These are phyloP conservation scores for Lotus japonicus DNA, from an alignment of 306 rosid species.

Conservation along the genomic window DNA sequence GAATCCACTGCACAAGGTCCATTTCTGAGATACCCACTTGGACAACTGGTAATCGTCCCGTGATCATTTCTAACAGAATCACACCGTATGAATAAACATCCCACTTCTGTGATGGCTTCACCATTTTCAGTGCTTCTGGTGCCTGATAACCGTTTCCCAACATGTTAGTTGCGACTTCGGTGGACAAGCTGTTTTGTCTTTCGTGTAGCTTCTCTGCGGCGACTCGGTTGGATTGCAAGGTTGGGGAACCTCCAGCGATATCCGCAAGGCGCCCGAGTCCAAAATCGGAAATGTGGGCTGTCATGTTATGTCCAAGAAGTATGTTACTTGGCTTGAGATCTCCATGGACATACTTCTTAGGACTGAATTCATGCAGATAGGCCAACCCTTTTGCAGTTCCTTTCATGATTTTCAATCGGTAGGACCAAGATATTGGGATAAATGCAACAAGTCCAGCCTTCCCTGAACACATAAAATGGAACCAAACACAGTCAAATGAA, in stretches of 20 bases:
- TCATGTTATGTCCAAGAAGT: slow-evolving; percentile 78
- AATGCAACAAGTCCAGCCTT: slow-evolving; percentile 60
- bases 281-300: slow-evolving; percentile 74
- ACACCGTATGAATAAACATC: slow-evolving; percentile 92
- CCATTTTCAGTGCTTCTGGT: slow-evolving; percentile 77
- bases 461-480: slow-evolving; percentile 40
- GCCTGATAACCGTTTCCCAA: slow-evolving; percentile 70
- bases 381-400: slow-evolving; percentile 80
- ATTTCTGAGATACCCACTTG: slow-evolving; percentile 72
- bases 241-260: slow-evolving; percentile 84
- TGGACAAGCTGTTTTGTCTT: slow-evolving; percentile 49
- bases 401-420: slow-evolving; percentile 66
- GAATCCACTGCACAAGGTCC: slow-evolving; percentile 94
- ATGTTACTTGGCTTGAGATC: slow-evolving; percentile 79
- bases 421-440: slow-evolving; percentile 59
- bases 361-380: slow-evolving; percentile 90
- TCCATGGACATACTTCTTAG: slow-evolving; percentile 94
- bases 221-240: slow-evolving; percentile 61
- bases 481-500: slow-evolving; percentile 31
- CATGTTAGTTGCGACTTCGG: slow-evolving; percentile 37
- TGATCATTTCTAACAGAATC: slow-evolving; percentile 77
- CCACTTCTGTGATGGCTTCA: slow-evolving; percentile 99
- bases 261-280: slow-evolving; percentile 96
- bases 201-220: slow-evolving; percentile 55
- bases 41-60: slow-evolving; percentile 71